Percentiles rank a stretch among this genome's conserved stretches.
These are phyloP conservation scores for Pelagophyceae sp. DNA, from an alignment of 352 stramenopile genomes.

Conservation along the genomic window DNA sequence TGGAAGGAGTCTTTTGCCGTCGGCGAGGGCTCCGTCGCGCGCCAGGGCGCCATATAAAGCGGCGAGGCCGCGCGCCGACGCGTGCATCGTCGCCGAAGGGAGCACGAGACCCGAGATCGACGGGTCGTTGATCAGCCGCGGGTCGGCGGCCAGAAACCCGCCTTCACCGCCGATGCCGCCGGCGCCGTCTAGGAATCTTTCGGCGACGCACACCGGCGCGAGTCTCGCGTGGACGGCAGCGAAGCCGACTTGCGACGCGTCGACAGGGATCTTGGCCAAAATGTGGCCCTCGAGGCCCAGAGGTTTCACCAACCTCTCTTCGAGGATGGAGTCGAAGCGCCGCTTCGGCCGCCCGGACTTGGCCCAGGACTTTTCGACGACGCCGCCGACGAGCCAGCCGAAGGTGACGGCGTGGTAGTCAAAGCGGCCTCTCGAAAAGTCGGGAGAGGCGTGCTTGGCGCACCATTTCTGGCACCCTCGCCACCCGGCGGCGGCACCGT, in stretches of 20 bases:
- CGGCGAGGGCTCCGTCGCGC: not conserved
- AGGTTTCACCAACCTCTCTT: not conserved
- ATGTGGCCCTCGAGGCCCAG: not conserved
- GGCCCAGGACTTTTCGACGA: not conserved
- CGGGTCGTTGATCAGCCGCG: not conserved
- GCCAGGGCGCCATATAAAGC: not conserved
- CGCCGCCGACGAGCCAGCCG: constrained; percentile 7
- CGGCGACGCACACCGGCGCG: not conserved
- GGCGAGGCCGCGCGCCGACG: not conserved
- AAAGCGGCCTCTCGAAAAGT: not conserved
- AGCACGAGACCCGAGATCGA: not conserved
- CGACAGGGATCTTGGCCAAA: not conserved
- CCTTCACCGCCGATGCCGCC: not conserved
- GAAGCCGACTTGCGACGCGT: no score
- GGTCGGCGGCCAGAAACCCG: not conserved
- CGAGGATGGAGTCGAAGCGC: not conserved
- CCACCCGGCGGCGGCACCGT: not conserved
- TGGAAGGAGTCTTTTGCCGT: not conserved
- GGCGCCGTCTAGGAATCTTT: not conserved
- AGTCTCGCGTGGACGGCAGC: no score
- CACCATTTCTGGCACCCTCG: not conserved
- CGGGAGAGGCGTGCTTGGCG: not conserved
- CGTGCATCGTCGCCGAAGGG: not conserved
- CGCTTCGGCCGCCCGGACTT: not conserved
- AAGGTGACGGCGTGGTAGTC: not conserved